Conservation (phyloP, 192 early-diverging fungal species). For the Chytriomyces sp. region DNA sequence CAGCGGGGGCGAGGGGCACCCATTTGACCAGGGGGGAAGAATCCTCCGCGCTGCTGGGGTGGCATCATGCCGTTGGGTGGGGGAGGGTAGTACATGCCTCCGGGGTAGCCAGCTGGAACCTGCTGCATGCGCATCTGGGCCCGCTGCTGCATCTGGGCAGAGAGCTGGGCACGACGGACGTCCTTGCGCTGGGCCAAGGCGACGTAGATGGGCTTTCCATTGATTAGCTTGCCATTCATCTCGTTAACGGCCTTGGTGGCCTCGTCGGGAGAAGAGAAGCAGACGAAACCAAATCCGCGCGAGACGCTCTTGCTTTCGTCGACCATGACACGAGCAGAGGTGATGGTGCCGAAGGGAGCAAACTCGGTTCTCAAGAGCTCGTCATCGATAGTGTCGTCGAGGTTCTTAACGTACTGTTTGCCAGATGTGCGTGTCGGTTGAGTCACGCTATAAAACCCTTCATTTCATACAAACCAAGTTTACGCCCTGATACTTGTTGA, state of each 20-base stretch:
- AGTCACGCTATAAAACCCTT: background rate
- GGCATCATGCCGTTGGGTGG: conserved; percentile 45
- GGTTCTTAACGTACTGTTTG: conserved; percentile 87
- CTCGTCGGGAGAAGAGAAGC: conserved; percentile 98
- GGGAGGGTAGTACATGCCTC: conserved; percentile 66
- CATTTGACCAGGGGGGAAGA: conserved; percentile 46
- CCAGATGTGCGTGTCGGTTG: background rate
- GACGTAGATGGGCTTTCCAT: conserved; percentile 96
- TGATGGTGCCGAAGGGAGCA: conserved; percentile 92
- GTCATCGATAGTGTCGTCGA: conserved; percentile 96
- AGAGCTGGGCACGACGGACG: conserved; percentile 91
- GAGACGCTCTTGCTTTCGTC: conserved; percentile 80
- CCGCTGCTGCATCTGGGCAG: conserved; percentile 93
- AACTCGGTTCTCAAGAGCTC: conserved; percentile 97
- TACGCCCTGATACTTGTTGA: conserved; percentile 98
- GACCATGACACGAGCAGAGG: conserved; percentile 96
- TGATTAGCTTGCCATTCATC: conserved; percentile 97
- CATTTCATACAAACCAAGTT: conserved; percentile 62
- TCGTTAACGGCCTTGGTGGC: conserved; percentile 97
- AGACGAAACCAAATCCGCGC: conserved; percentile 98
- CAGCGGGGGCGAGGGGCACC: conserved; percentile 42
- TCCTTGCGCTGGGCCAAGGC: conserved; percentile 98
- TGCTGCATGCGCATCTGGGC: conserved; percentile 81
- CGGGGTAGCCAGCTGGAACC: conserved; percentile 61
- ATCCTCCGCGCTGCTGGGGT: conserved; percentile 28